Conservation (phyloP, 2,329 filamentous ascomycete genomes). For the Neonectria faginata region DNA sequence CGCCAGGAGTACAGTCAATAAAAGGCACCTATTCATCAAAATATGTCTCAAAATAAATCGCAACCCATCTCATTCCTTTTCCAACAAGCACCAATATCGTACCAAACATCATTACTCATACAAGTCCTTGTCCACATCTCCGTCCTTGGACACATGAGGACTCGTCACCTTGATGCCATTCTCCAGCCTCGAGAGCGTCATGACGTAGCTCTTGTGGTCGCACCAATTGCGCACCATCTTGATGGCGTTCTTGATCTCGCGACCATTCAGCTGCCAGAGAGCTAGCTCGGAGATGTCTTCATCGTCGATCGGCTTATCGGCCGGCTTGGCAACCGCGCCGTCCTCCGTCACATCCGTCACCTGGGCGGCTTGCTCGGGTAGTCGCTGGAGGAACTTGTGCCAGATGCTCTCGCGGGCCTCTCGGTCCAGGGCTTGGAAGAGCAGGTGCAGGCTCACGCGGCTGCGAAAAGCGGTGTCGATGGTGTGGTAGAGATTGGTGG, state of each 20-base stretch:
- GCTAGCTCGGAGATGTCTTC: slow-evolving; percentile 54
- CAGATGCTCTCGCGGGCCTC: slow-evolving; percentile 57
- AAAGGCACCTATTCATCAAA: neutral
- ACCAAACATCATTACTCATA: slow-evolving; percentile 40
- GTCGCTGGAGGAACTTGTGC: slow-evolving; percentile 58
- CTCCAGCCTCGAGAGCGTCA: slow-evolving; percentile 58
- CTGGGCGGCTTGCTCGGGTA: slow-evolving; percentile 41
- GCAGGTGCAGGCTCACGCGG: slow-evolving; percentile 60
- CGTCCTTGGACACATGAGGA: slow-evolving; percentile 55
- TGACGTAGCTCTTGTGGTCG: slow-evolving; percentile 55
- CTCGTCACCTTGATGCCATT: slow-evolving; percentile 60
- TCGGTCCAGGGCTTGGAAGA: slow-evolving; percentile 55
- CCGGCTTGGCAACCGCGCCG: slow-evolving; percentile 6
- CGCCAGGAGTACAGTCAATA: no score
- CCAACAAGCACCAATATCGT: neutral
- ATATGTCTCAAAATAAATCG: neutral
- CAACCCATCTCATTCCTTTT: neutral
- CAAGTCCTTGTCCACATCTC: slow-evolving; percentile 42
- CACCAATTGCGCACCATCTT: slow-evolving; percentile 61
- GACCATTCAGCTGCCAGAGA: slow-evolving; percentile 57
- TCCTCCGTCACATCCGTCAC: slow-evolving; percentile 1
- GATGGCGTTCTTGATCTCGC: slow-evolving; percentile 61
- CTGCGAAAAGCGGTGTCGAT: slow-evolving; percentile 60
- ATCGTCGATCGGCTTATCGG: slow-evolving; percentile 43
- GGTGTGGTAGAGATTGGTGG: slow-evolving; percentile 56